These are phyloP conservation scores for Asclepias syriaca DNA, from an alignment of 257 asterid species.

Conservation along the genomic window DNA sequence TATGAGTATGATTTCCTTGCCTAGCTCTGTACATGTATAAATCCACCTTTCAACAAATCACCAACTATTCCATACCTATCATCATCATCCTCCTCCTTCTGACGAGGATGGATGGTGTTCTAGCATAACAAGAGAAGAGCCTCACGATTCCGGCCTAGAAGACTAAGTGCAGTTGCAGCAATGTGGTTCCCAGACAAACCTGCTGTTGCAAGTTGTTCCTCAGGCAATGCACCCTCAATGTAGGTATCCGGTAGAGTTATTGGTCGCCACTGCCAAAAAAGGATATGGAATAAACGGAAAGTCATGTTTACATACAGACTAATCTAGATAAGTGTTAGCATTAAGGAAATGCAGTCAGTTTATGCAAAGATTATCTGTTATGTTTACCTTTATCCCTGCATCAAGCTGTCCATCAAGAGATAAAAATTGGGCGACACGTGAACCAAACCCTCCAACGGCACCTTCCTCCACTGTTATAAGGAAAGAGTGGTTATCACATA, in stretches of 20 bases:
- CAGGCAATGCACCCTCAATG: conserved; percentile 57
- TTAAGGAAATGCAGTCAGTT: no score
- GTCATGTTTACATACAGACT: no score
- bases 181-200: conserved; percentile 77
- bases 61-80: no score
- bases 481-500: conserved; percentile 59
- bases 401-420: conserved; percentile 81
- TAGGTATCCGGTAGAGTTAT: conserved; percentile 76
- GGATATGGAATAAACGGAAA: no score
- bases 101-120: no score
- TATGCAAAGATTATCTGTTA: no score
- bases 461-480: conserved; percentile 85
- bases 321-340: no score
- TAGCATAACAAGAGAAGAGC: conserved; percentile 76
- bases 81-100: no score
- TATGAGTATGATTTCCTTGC: no score
- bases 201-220: conserved; percentile 63
- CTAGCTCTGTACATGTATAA: no score
- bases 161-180: conserved; percentile 81
- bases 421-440: conserved; percentile 77
- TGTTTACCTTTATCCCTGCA: conserved; percentile 63
- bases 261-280: conserved; percentile 70
- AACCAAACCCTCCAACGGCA: conserved; percentile 79
- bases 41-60: no score
- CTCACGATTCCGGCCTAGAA: conserved; percentile 80